These are phyloP conservation scores for Diaporthe ampelina DNA, from an alignment of 2,329 filamentous ascomycete species.

Conservation along the genomic window DNA sequence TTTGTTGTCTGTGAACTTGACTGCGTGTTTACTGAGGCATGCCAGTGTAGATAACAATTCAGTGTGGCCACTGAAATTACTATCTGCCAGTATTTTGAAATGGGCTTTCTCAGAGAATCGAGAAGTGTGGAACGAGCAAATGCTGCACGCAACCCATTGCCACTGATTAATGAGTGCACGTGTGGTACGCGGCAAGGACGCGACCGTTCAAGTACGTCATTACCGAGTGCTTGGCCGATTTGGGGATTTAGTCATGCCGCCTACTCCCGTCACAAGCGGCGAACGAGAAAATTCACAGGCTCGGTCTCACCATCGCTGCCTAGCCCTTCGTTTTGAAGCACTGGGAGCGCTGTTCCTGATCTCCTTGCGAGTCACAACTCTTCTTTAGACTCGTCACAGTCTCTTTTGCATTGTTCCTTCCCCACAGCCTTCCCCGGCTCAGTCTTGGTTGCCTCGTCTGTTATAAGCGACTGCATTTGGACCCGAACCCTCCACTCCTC, in stretches of 20 bases:
- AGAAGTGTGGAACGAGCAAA: not conserved
- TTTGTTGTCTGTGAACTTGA: too few relatives aligned
- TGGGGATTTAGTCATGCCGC: conserved; percentile 29
- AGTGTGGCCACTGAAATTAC: too few relatives aligned
- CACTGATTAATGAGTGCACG: conserved; percentile 9
- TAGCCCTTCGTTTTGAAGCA: not conserved
- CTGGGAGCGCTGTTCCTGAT: not conserved
- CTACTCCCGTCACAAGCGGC: conserved; percentile 22
- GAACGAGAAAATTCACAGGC: not conserved
- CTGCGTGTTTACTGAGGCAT: too few relatives aligned
- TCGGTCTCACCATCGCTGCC: conserved; percentile 14
- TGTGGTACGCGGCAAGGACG: conserved; percentile 29
- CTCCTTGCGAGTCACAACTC: not conserved
- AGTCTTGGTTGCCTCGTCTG: not conserved
- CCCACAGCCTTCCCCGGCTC: not conserved
- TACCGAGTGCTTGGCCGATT: conserved; percentile 21
- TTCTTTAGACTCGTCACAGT: not conserved
- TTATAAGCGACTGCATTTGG: not conserved
- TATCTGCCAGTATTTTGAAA: too few relatives aligned
- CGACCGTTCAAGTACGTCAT: conserved; percentile 34
- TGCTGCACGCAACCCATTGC: not conserved
- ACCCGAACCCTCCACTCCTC: not conserved
- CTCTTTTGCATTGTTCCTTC: not conserved
- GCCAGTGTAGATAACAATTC: too few relatives aligned
- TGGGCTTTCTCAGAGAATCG: too few relatives aligned